phyloP scores from a whole-genome alignment of 306 rosid species.

The Prunus fruticosa region DNA sequence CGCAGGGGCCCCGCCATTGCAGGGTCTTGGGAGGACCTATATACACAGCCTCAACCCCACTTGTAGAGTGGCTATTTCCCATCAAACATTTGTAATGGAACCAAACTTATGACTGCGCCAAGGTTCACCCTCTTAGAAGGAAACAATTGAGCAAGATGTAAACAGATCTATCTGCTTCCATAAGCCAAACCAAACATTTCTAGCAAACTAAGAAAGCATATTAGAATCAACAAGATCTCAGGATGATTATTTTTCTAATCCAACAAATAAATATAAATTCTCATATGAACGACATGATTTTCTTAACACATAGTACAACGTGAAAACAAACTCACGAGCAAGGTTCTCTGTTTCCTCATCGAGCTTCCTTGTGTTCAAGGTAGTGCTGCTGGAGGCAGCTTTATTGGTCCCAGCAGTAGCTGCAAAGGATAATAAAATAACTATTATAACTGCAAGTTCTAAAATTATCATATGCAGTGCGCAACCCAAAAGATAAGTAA shows the following conservation, averaged over 20 bases:
- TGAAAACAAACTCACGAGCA: constrained; percentile 50
- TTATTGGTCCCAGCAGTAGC: constrained; percentile 77
- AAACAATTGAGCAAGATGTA: not conserved
- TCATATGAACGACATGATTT: not conserved
- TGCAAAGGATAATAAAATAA: constrained; percentile 18
- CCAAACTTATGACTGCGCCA: not conserved
- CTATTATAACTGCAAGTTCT: not conserved
- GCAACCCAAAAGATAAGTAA: not conserved
- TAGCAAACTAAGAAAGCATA: not conserved
- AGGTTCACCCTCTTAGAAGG: not conserved
- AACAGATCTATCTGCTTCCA: not conserved
- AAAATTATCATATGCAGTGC: not conserved
- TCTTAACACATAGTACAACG: not conserved
- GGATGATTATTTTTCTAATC: not conserved
- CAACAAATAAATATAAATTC: not conserved
- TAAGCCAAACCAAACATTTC: not conserved
- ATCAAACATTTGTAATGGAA: not conserved
- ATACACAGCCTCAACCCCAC: not conserved
- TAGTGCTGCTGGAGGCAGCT: constrained; percentile 80
- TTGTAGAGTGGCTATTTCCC: not conserved
- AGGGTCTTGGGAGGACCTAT: not conserved
- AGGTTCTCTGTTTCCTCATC: constrained; percentile 86
- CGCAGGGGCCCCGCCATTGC: not conserved
- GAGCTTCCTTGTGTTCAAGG: constrained; percentile 81
- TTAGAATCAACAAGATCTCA: not conserved